phyloP scores from a whole-genome alignment of 768 basidiomycete species.

The Boletus patriciae region DNA sequence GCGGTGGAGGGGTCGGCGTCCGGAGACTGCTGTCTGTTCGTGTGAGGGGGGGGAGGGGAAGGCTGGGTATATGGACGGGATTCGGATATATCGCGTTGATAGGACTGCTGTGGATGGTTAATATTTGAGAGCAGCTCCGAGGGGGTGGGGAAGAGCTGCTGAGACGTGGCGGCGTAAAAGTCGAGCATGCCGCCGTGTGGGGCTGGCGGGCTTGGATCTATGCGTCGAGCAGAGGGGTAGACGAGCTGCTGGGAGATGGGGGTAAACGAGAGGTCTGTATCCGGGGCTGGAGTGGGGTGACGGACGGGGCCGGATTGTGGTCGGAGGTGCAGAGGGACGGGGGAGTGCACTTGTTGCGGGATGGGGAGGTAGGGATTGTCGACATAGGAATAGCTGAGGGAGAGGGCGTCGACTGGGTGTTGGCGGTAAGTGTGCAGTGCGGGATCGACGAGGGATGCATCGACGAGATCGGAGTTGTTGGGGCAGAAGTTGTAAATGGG shows the following conservation, averaged over 20 bases:
- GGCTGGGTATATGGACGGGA: constrained; percentile 5
- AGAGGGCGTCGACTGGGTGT: not conserved
- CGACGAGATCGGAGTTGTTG: constrained; percentile 12
- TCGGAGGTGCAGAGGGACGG: not conserved
- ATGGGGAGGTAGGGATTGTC: constrained; percentile 9
- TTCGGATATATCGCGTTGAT: constrained; percentile 5
- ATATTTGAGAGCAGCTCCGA: constrained; percentile 58
- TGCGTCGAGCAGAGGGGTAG: constrained; percentile 9
- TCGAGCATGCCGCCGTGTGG: constrained; percentile 15
- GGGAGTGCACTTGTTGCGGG: not conserved
- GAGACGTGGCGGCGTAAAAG: constrained; percentile 24
- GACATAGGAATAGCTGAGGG: constrained; percentile 18
- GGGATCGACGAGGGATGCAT: constrained; percentile 4
- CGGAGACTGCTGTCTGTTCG: constrained; percentile 11
- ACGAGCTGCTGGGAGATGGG: constrained; percentile 14
- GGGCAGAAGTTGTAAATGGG: constrained; percentile 7
- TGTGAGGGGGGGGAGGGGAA: constrained; percentile 11
- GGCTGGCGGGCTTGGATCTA: not conserved
- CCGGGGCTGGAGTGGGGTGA: constrained; percentile 6
- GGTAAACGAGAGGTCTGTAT: constrained; percentile 3
- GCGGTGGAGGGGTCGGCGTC: not conserved
- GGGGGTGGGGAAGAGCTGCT: constrained; percentile 60
- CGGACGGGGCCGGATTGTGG: constrained; percentile 3
- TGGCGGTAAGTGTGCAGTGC: no score
- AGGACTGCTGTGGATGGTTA: constrained; percentile 7